Evolutionary conservation across 345 rosid genomes (phyloP).

Genomic region (Corchorus olitorius): DNA sequence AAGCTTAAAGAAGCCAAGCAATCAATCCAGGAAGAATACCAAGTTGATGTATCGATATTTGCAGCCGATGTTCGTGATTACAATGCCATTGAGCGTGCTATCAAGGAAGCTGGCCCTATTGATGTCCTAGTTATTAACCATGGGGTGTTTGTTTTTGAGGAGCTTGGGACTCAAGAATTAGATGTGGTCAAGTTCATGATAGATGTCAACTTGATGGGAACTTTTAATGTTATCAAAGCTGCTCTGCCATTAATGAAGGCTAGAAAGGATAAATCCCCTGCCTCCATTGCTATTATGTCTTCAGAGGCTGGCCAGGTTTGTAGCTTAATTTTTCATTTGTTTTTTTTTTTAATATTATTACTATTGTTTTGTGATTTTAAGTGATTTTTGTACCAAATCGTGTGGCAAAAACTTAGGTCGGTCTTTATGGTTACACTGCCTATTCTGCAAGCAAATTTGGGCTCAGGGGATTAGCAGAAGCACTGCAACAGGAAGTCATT

Average conservation of each 20-base stretch:
- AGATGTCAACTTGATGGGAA: constrained; percentile 78
- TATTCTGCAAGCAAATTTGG: no score
- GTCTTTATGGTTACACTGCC: no score
- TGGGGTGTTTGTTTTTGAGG: constrained; percentile 61
- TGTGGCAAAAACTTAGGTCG: no score
- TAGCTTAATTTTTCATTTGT: background rate
- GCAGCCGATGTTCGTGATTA: constrained; percentile 78
- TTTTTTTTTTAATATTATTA: no score
- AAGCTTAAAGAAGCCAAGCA: constrained; percentile 67
- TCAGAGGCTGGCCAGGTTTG: constrained; percentile 90
- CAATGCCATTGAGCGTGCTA: constrained; percentile 49
- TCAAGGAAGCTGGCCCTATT: constrained; percentile 57
- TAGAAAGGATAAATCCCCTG: constrained; percentile 51
- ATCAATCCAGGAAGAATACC: constrained; percentile 62
- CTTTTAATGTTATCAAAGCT: constrained; percentile 75
- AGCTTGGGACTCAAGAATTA: constrained; percentile 55
- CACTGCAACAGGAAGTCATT: no score
- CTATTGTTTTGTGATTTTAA: no score
- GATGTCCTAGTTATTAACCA: constrained; percentile 81
- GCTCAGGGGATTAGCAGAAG: no score
- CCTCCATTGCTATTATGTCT: constrained; percentile 64
- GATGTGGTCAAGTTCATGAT: constrained; percentile 70
- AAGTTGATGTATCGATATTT: constrained; percentile 60
- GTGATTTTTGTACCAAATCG: no score
- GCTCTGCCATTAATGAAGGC: constrained; percentile 71